Base-by-base conservation (phyloP, 1,139 yeast species). In the Meyerozyma sp. region DNA sequence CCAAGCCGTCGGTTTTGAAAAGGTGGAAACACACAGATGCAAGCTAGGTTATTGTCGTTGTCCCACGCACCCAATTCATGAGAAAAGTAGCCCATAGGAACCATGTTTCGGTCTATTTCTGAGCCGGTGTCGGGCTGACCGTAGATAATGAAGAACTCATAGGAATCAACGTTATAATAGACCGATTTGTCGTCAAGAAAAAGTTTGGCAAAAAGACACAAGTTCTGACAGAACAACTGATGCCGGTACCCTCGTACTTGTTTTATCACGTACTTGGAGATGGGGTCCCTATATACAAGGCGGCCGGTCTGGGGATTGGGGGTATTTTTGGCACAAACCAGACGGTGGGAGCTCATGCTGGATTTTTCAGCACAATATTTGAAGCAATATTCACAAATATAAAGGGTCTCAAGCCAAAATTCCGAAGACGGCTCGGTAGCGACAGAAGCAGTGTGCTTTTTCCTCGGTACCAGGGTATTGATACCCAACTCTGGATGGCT, bases 181-280 rank as follows among this genome's bases (percentile, higher is more conserved):
- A 91, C 84, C 0, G 96, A 86, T 61, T 93, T 93, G 61, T 88
- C 90, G 51, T 90, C 96, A n/a, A 93, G 73, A 55, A 88, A 93
- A 36, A 93, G 73, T 61, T 90, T 89, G 1, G 95, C 94, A 63
- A 91, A 85, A 5, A 93, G 68, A 45, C 94, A 83, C 49, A 93
- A 63, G 52, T 88, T 83, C 57, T 91, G 98, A 50, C 95, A 81
- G 51, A 83, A 89, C 25, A 89, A 61, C 44, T 74, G 73, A 50
- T 82, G 76, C 42, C 76, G 68, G 21, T 70, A 68, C 1, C 96
- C 96, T 52, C 79, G 75, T 0, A 90, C 77, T 48, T 77, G 77
- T 43, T 88, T 67, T 36, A 91, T 85, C 1, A 79, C 44, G 42
- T 56, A 59, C 1, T 57, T 68, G 43, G 73, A 68, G 11, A 70